phyloP scores from a whole-genome alignment of 2,329 filamentous ascomycete genomes.

The Aspergillus puulaauensis region DNA sequence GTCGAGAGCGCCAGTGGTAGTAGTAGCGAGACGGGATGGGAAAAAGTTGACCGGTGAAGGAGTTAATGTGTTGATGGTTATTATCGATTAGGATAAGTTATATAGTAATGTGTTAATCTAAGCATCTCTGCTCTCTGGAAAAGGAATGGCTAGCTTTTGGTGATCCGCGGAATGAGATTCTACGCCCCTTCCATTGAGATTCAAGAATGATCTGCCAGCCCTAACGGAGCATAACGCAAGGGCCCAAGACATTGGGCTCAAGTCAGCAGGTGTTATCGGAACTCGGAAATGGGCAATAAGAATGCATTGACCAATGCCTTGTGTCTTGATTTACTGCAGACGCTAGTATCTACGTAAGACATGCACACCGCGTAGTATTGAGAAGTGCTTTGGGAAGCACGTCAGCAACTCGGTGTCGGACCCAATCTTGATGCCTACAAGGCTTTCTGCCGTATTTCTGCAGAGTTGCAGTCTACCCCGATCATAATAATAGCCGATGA shows the following conservation, averaged over 20 bases:
- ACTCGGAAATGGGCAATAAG: background rate
- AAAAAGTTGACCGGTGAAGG: constrained; percentile 9
- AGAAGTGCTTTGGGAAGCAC: too few species aligned
- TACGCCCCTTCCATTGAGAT: background rate
- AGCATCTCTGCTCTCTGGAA: constrained; percentile 8
- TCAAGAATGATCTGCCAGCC: background rate
- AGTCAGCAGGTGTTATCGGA: background rate
- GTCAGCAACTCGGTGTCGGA: too few species aligned
- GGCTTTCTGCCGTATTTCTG: too few species aligned
- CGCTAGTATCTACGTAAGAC: too few species aligned
- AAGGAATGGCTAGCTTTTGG: background rate
- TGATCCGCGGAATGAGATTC: constrained; percentile 1
- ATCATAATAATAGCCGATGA: background rate
- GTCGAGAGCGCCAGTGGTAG: constrained; percentile 19
- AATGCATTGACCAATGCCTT: background rate
- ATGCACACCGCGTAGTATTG: too few species aligned
- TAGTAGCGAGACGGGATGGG: constrained; percentile 12
- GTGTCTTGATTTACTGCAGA: background rate
- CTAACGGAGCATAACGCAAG: background rate
- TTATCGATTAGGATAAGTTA: background rate
- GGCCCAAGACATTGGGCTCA: background rate
- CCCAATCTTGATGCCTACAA: too few species aligned
- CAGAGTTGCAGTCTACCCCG: too few species aligned
- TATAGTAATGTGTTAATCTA: background rate
- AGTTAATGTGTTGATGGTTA: background rate